phyloP scores from a whole-genome alignment of 805 yeast genomes.

The Metschnikowia kofuensis region DNA sequence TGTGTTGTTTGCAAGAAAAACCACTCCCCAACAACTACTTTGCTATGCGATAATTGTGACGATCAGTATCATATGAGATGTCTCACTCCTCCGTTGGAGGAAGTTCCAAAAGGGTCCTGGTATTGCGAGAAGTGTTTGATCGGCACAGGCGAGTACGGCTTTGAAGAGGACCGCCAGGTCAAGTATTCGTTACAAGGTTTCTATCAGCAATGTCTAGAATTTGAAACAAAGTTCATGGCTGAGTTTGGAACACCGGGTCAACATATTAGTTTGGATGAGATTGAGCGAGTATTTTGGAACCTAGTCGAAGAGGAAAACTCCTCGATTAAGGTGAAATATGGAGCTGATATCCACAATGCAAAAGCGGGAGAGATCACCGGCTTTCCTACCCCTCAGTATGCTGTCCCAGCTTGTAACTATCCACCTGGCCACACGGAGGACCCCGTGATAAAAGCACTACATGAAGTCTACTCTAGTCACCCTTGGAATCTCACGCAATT shows the following conservation, averaged over 20 bases:
- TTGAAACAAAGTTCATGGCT: constrained; percentile 41
- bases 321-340: constrained; percentile 66
- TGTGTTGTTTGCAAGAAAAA: constrained; percentile 49
- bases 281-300: constrained; percentile 72
- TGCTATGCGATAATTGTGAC: constrained; percentile 75
- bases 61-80: constrained; percentile 66
- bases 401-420: constrained; percentile 23
- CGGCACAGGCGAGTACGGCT: constrained; percentile 86
- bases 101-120: constrained; percentile 65
- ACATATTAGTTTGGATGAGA: constrained; percentile 37
- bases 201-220: constrained; percentile 50
- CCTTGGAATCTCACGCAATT: constrained; percentile 75
- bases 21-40: constrained; percentile 44
- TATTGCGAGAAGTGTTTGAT: constrained; percentile 80
- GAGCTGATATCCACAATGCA: constrained; percentile 78
- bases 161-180: constrained; percentile 59
- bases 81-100: constrained; percentile 51
- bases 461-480: constrained; percentile 45
- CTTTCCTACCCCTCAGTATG: constrained; percentile 48
- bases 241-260: constrained; percentile 25
- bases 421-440: neutral
- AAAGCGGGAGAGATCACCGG: constrained; percentile 69
- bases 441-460: constrained; percentile 12
- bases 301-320: constrained; percentile 37
- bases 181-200: constrained; percentile 61